Evolutionary conservation across 257 asterid species (phyloP).

Genomic region (Nicotiana attenuata): DNA sequence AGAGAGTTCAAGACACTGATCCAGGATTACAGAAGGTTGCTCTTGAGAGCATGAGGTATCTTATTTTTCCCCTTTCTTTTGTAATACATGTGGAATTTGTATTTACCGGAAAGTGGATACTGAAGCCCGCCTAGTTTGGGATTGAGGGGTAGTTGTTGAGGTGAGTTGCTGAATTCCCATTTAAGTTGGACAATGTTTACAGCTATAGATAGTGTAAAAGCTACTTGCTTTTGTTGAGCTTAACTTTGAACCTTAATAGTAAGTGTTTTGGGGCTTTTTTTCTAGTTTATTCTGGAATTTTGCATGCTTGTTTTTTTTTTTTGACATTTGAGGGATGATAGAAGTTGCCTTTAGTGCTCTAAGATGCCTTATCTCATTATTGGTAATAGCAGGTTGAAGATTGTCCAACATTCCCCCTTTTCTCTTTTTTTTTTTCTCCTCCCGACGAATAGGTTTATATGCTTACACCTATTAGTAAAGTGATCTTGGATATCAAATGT

Average conservation of each 20-base stretch:
- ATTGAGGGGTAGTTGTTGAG: background rate
- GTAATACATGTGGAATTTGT: background rate
- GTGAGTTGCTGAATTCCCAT: background rate
- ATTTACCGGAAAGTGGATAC: background rate
- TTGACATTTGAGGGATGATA: background rate
- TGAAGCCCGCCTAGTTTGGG: background rate
- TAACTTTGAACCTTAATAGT: background rate
- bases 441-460: background rate
- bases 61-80: background rate
- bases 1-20: constrained; percentile 80
- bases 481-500: background rate
- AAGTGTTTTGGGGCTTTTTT: background rate
- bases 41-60: constrained; percentile 86
- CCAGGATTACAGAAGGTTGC: constrained; percentile 86
- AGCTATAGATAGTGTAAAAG: background rate
- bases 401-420: background rate
- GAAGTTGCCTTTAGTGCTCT: background rate
- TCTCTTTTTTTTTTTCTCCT: background rate
- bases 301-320: background rate
- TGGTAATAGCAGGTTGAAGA: background rate
- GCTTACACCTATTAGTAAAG: background rate
- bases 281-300: background rate
- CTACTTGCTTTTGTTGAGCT: background rate
- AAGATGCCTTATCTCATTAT: background rate
- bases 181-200: background rate